Conservation (phyloP, 257 asterid species). For the Oldenlandia corymbosa region DNA sequence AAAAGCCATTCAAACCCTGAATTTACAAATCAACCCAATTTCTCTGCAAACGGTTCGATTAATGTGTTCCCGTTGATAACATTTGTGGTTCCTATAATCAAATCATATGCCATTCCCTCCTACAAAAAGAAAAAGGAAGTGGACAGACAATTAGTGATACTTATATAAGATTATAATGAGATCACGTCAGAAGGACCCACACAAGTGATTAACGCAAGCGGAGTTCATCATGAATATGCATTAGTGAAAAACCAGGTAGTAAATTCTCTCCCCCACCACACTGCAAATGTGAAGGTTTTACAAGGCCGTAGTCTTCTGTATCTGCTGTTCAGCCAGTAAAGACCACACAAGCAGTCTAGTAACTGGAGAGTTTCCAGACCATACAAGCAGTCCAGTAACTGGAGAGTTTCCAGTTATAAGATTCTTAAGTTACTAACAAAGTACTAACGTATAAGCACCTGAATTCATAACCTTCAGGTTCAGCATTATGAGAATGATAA, state of each 20-base stretch:
- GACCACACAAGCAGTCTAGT: background rate
- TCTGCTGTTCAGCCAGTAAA: background rate
- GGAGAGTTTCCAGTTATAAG: too few species aligned
- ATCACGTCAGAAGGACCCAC: background rate
- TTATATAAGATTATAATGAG: background rate
- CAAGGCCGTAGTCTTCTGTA: background rate
- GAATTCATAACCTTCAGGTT: too few species aligned
- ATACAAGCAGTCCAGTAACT: too few species aligned
- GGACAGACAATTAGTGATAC: background rate
- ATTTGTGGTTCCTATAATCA: conserved; percentile 82
- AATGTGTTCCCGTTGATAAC: conserved; percentile 63
- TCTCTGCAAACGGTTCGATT: conserved; percentile 58
- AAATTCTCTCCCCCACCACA: background rate
- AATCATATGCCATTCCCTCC: conserved; percentile 93
- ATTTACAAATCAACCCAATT: conserved; percentile 29
- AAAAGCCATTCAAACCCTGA: background rate
- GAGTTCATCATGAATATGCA: background rate
- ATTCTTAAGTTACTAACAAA: too few species aligned
- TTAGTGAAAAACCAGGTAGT: background rate
- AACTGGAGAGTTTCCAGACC: background rate
- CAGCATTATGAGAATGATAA: background rate
- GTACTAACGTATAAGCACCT: too few species aligned
- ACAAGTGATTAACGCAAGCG: background rate
- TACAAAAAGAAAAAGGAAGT: conserved; percentile 21
- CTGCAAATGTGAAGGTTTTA: too few species aligned